Evolutionary conservation across 2,329 filamentous ascomycete species (phyloP), one percentile per base, ranked within the genome.

Genomic region (Fusarium beomiforme): DNA sequence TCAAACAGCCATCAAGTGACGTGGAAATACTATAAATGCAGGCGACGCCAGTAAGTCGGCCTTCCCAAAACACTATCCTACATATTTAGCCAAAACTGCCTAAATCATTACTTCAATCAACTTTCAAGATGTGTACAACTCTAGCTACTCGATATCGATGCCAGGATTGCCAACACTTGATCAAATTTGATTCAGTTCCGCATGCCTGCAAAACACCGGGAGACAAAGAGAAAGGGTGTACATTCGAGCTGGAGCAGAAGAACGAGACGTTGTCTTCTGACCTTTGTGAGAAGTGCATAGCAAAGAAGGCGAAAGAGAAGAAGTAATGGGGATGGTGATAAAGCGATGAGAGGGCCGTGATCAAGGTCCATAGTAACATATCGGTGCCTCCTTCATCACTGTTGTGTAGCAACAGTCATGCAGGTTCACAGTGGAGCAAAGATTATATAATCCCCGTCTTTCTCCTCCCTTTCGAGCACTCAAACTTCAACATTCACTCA

Each of bases 331-430:
- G 8, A 34, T 13, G 8, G 42, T 17, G 17, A 13, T 7, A 16
- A 5, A 17, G 6, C 3, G 9, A 8, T 1, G 16, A 49, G 16
- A 3, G 2, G 2, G 2, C 11, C 8, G 8, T 24, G 8, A 34
- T 17, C 11, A 33, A n/a, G n/a, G n/a, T n/a, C n/a, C n/a, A n/a
- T n/a, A n/a, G n/a, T n/a, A n/a, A n/a, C n/a, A n/a, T n/a, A n/a
- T n/a, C n/a, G n/a, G n/a, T n/a, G n/a, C n/a, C n/a, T n/a, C n/a
- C n/a, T n/a, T n/a, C n/a, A n/a, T n/a, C n/a, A n/a, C n/a, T n/a
- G n/a, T n/a, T n/a, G n/a, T n/a, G n/a, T n/a, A n/a, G n/a, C n/a
- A n/a, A n/a, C n/a, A n/a, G n/a, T n/a, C n/a, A n/a, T n/a, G n/a
- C n/a, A n/a, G n/a, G n/a, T n/a, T n/a, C n/a, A n/a, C n/a, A n/a